Conservation (phyloP, 2,329 filamentous ascomycete species). For the Botrytis elliptica region DNA sequence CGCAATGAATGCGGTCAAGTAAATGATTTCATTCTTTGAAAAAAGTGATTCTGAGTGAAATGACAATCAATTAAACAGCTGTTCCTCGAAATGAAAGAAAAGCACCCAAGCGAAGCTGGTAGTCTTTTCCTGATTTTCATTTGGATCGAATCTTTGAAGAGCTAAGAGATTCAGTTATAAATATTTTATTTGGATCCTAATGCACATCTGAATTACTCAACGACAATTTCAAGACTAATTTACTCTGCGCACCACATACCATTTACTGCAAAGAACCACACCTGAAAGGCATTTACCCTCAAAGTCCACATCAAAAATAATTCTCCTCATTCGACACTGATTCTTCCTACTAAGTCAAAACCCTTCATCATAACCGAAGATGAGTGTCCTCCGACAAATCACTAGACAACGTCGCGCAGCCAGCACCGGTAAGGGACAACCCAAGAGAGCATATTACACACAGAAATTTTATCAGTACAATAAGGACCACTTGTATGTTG, state of each 20-base stretch:
- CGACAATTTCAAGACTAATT: not conserved
- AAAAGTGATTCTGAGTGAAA: not conserved
- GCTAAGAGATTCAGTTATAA: not conserved
- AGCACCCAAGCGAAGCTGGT: not conserved
- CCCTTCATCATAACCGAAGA: not conserved
- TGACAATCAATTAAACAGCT: not conserved
- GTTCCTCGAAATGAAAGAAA: not conserved
- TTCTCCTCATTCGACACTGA: not conserved
- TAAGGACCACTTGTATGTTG: not conserved
- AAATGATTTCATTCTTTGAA: not conserved
- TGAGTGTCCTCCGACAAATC: not conserved
- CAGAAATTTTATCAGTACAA: not conserved
- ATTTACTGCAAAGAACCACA: not conserved
- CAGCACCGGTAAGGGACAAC: not conserved
- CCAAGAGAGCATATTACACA: not conserved
- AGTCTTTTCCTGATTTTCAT: not conserved
- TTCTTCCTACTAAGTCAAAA: not conserved
- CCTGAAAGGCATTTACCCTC: fast-evolving
- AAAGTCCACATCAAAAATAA: fast-evolving
- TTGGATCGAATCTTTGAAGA: not conserved
- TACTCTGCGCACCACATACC: not conserved
- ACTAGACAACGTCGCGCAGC: not conserved
- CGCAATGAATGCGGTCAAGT: fast-evolving
- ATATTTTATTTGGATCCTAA: not conserved
- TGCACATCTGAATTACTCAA: not conserved